phyloP scores from a whole-genome alignment of 2,329 filamentous ascomycete species.

The Penicillium griseofulvum region DNA sequence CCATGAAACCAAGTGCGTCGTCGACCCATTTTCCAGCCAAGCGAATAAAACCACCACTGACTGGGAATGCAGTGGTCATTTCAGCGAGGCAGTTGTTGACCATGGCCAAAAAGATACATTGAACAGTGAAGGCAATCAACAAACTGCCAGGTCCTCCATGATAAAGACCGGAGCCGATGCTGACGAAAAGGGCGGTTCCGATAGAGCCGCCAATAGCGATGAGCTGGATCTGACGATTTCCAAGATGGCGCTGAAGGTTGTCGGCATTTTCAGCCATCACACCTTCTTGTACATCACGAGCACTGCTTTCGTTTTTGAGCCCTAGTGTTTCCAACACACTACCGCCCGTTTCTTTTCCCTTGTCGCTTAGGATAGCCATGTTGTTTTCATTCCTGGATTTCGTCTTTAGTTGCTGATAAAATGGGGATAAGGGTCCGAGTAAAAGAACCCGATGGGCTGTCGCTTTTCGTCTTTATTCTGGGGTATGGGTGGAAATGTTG shows the following conservation, averaged over 20 bases:
- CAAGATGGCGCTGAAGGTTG: constrained; percentile 23
- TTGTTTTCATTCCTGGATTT: constrained; percentile 6
- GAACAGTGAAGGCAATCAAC: constrained; percentile 36
- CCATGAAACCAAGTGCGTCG: constrained; percentile 45
- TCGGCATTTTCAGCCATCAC: constrained; percentile 28
- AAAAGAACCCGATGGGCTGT: background rate
- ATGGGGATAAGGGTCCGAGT: background rate
- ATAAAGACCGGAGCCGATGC: constrained; percentile 38
- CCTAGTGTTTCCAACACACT: constrained; percentile 13
- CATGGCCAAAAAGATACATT: constrained; percentile 34
- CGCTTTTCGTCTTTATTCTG: background rate
- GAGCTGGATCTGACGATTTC: constrained; percentile 26
- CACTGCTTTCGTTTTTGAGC: constrained; percentile 11
- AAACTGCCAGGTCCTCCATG: constrained; percentile 40
- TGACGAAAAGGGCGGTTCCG: constrained; percentile 40
- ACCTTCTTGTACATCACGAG: constrained; percentile 22
- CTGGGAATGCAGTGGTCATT: constrained; percentile 46
- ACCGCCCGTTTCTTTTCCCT: constrained; percentile 13
- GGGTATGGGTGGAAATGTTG: background rate
- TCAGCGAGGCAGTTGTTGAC: constrained; percentile 46
- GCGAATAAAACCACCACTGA: constrained; percentile 43
- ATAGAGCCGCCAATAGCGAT: constrained; percentile 45
- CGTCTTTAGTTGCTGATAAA: background rate
- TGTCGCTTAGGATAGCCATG: constrained; percentile 11
- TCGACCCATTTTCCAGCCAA: constrained; percentile 47